Evolutionary conservation across 1,284 basidiomycete genomes (phyloP).

Genomic region (Tilletia horrida): DNA sequence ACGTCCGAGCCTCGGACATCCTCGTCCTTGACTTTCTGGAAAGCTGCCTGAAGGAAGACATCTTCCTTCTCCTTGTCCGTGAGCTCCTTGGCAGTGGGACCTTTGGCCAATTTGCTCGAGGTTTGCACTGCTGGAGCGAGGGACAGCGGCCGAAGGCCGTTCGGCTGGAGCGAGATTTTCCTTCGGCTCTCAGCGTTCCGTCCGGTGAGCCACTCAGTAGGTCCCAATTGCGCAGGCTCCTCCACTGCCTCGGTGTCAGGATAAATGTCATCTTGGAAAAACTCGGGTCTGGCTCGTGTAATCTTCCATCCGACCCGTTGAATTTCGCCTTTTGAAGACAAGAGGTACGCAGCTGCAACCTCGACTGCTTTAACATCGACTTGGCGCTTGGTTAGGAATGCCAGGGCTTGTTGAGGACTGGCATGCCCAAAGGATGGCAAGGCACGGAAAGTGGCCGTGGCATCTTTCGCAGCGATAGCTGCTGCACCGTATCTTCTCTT

Average conservation of each 20-base stretch:
- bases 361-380: slow-evolving; percentile 64
- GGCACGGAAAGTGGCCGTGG: slow-evolving; percentile 10
- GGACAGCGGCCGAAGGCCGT: slow-evolving; percentile 53
- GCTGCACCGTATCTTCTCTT: slow-evolving; percentile 20
- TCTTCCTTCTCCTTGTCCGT: slow-evolving; percentile 26
- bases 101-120: slow-evolving; percentile 22
- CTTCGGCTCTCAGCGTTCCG: slow-evolving; percentile 21
- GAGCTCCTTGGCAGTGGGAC: slow-evolving; percentile 19
- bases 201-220: slow-evolving; percentile 54
- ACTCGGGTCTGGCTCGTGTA: slow-evolving; percentile 55
- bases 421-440: slow-evolving; percentile 53
- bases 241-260: slow-evolving; percentile 53
- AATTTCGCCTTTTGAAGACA: slow-evolving; percentile 65
- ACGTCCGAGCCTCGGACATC: slow-evolving; percentile 8
- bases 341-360: slow-evolving; percentile 66
- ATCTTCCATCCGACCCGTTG: slow-evolving; percentile 58
- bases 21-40: slow-evolving; percentile 22
- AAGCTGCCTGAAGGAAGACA: slow-evolving; percentile 7
- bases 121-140: slow-evolving; percentile 17
- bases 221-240: slow-evolving; percentile 31
- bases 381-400: slow-evolving; percentile 56
- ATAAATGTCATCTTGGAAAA: slow-evolving; percentile 61
- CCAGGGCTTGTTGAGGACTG: slow-evolving; percentile 56
- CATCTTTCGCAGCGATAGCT: neutral
- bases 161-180: slow-evolving; percentile 46